phyloP scores from a whole-genome alignment of 805 yeast genomes.

The Candida nanaspora region DNA sequence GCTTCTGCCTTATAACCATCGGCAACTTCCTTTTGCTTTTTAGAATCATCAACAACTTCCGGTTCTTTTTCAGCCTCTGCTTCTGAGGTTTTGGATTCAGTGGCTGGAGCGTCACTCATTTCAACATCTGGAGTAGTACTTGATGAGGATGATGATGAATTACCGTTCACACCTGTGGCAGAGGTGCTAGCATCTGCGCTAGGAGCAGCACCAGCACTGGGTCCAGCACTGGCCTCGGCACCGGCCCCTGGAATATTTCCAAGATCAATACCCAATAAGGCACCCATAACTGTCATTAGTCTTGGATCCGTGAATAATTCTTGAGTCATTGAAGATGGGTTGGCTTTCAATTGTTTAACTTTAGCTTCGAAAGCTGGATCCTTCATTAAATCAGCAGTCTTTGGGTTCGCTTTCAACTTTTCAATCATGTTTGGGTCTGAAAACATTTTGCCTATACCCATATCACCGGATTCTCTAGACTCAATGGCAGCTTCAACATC shows the following conservation, averaged over 20 bases:
- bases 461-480: conserved; percentile 36
- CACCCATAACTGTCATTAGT: conserved; percentile 81
- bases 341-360: conserved; percentile 49
- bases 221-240: conserved; percentile 11
- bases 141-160: too few relatives aligned
- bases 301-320: conserved; percentile 76
- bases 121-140: conserved; percentile 18
- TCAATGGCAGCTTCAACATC: conserved; percentile 58
- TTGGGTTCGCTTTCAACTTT: conserved; percentile 75
- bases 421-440: conserved; percentile 72
- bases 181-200: conserved; percentile 21
- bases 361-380: conserved; percentile 80
- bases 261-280: conserved; percentile 76
- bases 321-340: conserved; percentile 69
- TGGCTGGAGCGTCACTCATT: conserved; percentile 30
- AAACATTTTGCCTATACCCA: conserved; percentile 74
- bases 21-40: conserved; percentile 43
- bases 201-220: conserved; percentile 17
- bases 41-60: conserved; percentile 8
- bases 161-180: too few relatives aligned
- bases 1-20: conserved; percentile 77
- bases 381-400: conserved; percentile 77
- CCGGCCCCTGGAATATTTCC: conserved; percentile 27
- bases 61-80: conserved; percentile 24
- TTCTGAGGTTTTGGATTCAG: too few relatives aligned